phyloP scores from a whole-genome alignment of 345 rosid genomes.

The Odontarrhena argentea region DNA sequence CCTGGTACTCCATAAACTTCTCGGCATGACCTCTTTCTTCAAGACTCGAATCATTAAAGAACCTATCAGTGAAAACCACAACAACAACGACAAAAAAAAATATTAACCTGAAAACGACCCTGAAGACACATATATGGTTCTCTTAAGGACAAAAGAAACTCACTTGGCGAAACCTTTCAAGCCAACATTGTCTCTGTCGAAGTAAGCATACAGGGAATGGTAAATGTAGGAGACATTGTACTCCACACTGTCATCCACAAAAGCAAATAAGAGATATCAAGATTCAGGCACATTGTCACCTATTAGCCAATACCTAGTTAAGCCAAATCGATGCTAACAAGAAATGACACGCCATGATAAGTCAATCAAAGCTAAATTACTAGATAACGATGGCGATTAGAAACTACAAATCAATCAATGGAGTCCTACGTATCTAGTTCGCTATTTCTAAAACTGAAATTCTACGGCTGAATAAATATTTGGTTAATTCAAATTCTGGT shows the following conservation, averaged over 20 bases:
- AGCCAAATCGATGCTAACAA: background rate
- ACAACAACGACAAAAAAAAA: conserved; percentile 9
- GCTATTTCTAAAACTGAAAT: no score
- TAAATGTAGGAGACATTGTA: conserved; percentile 80
- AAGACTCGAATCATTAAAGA: conserved; percentile 73
- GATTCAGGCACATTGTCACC: conserved; percentile 19
- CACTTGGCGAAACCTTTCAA: conserved; percentile 78
- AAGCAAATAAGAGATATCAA: background rate
- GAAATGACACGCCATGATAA: background rate
- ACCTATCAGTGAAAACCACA: conserved; percentile 42
- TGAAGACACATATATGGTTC: background rate
- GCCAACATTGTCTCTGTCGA: conserved; percentile 78
- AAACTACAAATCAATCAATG: background rate
- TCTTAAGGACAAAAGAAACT: conserved; percentile 21
- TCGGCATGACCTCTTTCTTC: conserved; percentile 91
- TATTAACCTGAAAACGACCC: background rate
- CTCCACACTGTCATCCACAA: conserved; percentile 60
- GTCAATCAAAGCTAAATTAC: background rate
- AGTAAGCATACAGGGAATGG: conserved; percentile 78
- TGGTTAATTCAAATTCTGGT: background rate
- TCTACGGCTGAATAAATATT: background rate
- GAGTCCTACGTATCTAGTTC: no score
- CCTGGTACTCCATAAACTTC: conserved; percentile 78
- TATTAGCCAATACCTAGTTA: background rate
- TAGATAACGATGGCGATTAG: background rate